Conservation (phyloP, 768 basidiomycete species). For the Lactarius sp. region DNA sequence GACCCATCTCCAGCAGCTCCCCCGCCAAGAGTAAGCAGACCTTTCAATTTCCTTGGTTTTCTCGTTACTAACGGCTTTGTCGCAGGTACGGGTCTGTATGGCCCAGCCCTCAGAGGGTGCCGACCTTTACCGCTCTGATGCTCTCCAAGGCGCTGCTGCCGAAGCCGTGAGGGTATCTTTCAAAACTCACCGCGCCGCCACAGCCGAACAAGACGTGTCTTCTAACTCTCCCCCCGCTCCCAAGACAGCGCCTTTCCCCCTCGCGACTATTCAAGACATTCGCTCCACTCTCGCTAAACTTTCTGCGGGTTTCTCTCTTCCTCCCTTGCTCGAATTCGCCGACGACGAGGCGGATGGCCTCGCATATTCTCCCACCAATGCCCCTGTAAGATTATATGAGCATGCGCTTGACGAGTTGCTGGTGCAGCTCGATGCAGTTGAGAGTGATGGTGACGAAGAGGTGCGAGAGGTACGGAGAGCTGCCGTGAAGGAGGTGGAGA, state of each 20-base stretch:
- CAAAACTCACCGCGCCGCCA: constrained; percentile 20
- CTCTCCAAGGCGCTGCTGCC: constrained; percentile 15
- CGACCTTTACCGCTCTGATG: constrained; percentile 14
- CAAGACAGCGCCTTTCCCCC: background rate
- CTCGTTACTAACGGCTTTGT: background rate
- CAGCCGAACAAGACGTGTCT: background rate
- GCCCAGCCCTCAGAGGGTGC: background rate
- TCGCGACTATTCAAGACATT: constrained; percentile 12
- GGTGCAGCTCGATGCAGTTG: constrained; percentile 61
- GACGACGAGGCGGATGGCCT: constrained; percentile 34
- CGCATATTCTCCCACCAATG: constrained; percentile 58
- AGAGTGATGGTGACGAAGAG: constrained; percentile 52
- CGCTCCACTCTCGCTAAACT: constrained; percentile 4
- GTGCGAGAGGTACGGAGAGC: constrained; percentile 49
- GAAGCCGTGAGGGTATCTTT: constrained; percentile 15
- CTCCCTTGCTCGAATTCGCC: constrained; percentile 13
- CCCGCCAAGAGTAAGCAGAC: background rate
- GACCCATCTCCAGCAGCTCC: background rate
- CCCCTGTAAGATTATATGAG: constrained; percentile 54
- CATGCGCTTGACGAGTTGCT: constrained; percentile 59
- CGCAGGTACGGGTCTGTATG: background rate
- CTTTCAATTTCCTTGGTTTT: too few species aligned
- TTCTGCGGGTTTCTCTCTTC: constrained; percentile 17
- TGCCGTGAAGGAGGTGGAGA: constrained; percentile 55
- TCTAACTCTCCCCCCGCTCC: background rate